Conservation (phyloP, 176 grass and related monocot species). For the Aegilops speltoides region DNA sequence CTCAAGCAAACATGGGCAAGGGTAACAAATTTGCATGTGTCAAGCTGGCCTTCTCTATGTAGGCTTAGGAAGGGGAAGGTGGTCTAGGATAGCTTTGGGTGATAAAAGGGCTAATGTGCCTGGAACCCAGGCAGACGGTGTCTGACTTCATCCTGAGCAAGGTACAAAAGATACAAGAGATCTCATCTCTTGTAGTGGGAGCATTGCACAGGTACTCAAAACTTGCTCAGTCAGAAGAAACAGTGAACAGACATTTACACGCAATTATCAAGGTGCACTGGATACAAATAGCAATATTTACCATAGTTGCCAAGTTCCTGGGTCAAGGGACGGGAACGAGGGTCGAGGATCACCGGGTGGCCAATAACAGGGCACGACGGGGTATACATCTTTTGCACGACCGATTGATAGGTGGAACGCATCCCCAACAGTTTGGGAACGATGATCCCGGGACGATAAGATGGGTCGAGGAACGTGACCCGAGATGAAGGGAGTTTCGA, state of each 20-base stretch:
- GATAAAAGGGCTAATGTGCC: not conserved
- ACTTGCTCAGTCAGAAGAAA: conserved; percentile 8
- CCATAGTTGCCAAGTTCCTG: no score
- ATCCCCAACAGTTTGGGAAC: no score
- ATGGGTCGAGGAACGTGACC: no score
- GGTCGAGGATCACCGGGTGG: no score
- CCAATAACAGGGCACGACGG: no score
- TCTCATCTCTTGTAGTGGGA: not conserved
- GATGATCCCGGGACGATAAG: no score
- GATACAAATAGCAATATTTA: not conserved
- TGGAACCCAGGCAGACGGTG: not conserved
- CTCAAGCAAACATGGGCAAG: not conserved
- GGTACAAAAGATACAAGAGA: not conserved
- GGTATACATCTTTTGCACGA: no score
- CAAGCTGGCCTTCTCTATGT: not conserved
- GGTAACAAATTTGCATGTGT: not conserved
- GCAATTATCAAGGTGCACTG: not conserved
- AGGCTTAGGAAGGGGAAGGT: not conserved
- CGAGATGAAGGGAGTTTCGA: no score
- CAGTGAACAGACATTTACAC: not conserved
- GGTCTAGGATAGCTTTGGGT: not conserved
- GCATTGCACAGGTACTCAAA: conserved; percentile 1
- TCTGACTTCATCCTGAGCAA: not conserved
- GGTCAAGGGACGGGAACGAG: no score
- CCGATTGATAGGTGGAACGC: no score